Evolutionary conservation across 2,329 filamentous ascomycete species (phyloP).

Genomic region (Bipolaris zeicola): DNA sequence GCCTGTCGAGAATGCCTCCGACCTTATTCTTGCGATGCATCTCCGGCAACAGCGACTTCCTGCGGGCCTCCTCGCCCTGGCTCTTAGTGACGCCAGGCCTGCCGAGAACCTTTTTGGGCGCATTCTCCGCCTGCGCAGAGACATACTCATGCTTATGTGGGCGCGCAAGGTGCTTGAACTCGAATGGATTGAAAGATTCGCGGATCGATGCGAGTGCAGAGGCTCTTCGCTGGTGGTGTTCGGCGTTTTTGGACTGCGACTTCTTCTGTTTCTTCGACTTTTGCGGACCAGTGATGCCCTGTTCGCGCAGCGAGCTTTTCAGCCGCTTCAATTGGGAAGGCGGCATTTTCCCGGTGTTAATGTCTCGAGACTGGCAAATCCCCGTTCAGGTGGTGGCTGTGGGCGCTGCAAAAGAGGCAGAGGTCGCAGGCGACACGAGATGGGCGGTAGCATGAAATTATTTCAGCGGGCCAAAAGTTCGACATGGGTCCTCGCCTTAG

Average conservation of each 20-base stretch:
- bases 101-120: conserved; percentile 64
- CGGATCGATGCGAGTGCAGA: conserved; percentile 83
- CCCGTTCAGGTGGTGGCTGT: neutral
- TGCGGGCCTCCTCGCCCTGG: conserved; percentile 82
- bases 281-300: conserved; percentile 87
- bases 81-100: conserved; percentile 85
- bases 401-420: neutral
- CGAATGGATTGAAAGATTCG: conserved; percentile 97
- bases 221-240: conserved; percentile 77
- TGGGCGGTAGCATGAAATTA: conserved; percentile 18
- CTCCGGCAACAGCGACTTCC: conserved; percentile 83
- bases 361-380: neutral
- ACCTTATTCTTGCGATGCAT: conserved; percentile 89
- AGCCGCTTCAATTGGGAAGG: conserved; percentile 96
- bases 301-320: conserved; percentile 86
- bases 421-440: conserved; percentile 8
- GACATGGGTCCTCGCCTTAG: conserved; percentile 16
- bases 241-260: conserved; percentile 69
- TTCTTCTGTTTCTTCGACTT: conserved; percentile 93
- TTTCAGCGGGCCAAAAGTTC: conserved; percentile 28
- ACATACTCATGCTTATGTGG: conserved; percentile 87
- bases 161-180: conserved; percentile 79
- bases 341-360: conserved; percentile 65
- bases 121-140: conserved; percentile 61
- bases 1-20: conserved; percentile 87